phyloP scores from a whole-genome alignment of 805 yeast species.

The Candida boleticola region DNA sequence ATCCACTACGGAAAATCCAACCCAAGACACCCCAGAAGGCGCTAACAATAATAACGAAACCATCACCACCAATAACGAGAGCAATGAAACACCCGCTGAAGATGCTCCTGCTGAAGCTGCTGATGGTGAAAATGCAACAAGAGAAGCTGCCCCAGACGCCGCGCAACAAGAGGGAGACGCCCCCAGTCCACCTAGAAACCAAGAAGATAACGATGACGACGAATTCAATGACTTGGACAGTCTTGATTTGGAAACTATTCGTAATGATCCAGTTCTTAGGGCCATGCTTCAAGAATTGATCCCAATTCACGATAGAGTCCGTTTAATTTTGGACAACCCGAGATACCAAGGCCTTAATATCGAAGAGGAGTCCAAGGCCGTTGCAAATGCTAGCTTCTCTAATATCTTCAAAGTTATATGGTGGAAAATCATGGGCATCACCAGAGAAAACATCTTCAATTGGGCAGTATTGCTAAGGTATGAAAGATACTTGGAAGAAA shows the following conservation, averaged over 20 bases:
- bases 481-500: constrained; percentile 13
- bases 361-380: constrained; percentile 43
- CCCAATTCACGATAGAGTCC: constrained; percentile 42
- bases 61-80: neutral
- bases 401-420: constrained; percentile 33
- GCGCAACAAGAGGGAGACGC: neutral
- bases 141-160: neutral
- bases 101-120: neutral
- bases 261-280: constrained; percentile 36
- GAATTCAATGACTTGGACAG: constrained; percentile 12
- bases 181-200: constrained; percentile 8
- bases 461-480: constrained; percentile 46
- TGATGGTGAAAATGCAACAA: constrained; percentile 2
- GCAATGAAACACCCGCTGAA: neutral
- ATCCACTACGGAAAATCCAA: constrained; percentile 1
- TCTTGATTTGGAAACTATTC: constrained; percentile 30
- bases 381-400: constrained; percentile 34
- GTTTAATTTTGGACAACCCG: constrained; percentile 38
- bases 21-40: constrained; percentile 3
- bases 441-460: constrained; percentile 45
- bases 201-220: constrained; percentile 14
- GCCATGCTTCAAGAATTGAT: constrained; percentile 37
- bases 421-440: constrained; percentile 59
- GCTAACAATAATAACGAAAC: constrained; percentile 2
- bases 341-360: constrained; percentile 32